A percentile compares a stretch with the other conserved stretches of the same genome.
Evolutionary conservation across 2,329 filamentous ascomycete genomes (phyloP).

Genomic region (Fusarium albosuccineum): DNA sequence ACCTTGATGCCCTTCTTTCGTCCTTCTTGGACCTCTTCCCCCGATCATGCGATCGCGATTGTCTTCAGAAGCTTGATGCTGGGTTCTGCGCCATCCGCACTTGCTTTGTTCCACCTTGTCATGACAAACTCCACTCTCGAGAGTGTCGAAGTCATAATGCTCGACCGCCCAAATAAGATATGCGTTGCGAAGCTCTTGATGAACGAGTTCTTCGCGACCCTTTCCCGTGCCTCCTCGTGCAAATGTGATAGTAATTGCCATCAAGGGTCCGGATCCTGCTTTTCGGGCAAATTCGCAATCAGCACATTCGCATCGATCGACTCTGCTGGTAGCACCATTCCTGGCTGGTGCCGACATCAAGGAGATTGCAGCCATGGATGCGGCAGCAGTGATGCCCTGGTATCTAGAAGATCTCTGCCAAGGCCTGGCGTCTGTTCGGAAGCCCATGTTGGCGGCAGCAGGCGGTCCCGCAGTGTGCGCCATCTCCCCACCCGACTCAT

Average conservation of each 20-base stretch:
- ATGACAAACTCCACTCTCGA: background rate
- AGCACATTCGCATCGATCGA: background rate
- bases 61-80: background rate
- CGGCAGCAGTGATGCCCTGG: slow-evolving; percentile 38
- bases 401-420: slow-evolving; percentile 55
- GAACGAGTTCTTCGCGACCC: slow-evolving; percentile 54
- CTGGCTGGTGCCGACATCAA: slow-evolving; percentile 49
- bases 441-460: slow-evolving; percentile 61
- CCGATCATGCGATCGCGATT: background rate
- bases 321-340: background rate
- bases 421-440: slow-evolving; percentile 47
- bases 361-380: slow-evolving; percentile 48
- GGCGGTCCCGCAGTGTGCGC: slow-evolving; percentile 35
- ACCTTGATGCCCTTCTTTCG: background rate
- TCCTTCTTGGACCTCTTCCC: background rate
- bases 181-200: slow-evolving; percentile 66
- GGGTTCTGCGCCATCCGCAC: background rate
- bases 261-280: slow-evolving; percentile 51
- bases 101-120: slow-evolving; percentile 5
- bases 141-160: background rate
- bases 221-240: slow-evolving; percentile 38
- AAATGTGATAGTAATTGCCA: slow-evolving; percentile 52
- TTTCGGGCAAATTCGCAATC: slow-evolving; percentile 31
- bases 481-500: background rate
- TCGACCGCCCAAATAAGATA: slow-evolving; percentile 71